Evolutionary conservation across 1,139 yeast genomes (phyloP), one percentile per base, ranked within the genome.

Genomic region (Geotrichum bryndzae): DNA sequence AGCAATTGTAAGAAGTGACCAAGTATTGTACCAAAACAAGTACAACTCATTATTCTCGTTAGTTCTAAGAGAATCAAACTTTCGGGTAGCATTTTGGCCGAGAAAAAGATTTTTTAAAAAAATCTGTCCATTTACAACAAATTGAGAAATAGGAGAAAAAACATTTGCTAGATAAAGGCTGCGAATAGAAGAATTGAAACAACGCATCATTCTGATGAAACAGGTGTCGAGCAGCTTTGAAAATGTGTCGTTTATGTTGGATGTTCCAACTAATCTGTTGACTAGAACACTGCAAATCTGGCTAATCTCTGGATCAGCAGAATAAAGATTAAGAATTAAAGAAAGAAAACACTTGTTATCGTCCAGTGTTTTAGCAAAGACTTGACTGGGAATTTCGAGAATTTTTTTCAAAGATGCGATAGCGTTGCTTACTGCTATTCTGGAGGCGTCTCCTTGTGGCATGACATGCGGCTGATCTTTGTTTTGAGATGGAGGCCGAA

Each of bases 301-400:
- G 5, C 48, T n/a, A n/a, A 41, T 41, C n/a, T 41, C 48, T 41
- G 48, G n/a, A 41, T 57, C 56, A 2, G 51, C n/a, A 25, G 60
- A 57, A 52, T 15, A 31, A 50, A 57, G 23, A n/a, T 57, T 57
- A 18, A 57, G 33, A 27, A 53, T 13, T 22, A 57, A n/a, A 5
- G 56, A 29, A 8, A 57, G 35, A 11, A 52, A 13, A 11, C 50
- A 31, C 13, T 22, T 45, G 13, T 57, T 51, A 23, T 45, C 29
- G n/a, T 13, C 15, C n/a, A 57, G 29, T 6, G 45, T 15, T 7
- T n/a, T 13, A 4, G 3, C 13, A 13, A 52, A 18, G n/a, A 7
- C 27, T 7, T 25, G 23, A 5, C 8, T 11, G 13, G 15, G 15
- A 18, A 52, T 7, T 27, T 10, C 5, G n/a, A 7, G n/a, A 41